phyloP scores from a whole-genome alignment of 805 yeast species.

The Myxozyma nipponensis region DNA sequence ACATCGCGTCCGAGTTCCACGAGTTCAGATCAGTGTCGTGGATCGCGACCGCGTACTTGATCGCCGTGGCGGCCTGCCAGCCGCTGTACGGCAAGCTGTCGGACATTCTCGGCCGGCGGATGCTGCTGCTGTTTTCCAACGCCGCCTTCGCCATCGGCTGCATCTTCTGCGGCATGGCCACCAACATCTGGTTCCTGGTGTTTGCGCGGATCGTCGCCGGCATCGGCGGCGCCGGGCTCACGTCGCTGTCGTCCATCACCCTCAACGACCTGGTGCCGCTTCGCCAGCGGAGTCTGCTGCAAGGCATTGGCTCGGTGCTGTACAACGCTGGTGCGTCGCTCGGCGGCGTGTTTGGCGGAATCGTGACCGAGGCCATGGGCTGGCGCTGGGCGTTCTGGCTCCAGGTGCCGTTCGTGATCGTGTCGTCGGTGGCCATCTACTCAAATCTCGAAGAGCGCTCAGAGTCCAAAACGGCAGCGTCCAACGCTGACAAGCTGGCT shows the following conservation, averaged over 20 bases:
- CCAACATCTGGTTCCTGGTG: conserved; percentile 26
- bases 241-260: conserved; percentile 61
- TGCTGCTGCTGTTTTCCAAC: conserved; percentile 44
- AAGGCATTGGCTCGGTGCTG: conserved; percentile 63
- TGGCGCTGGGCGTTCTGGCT: conserved; percentile 47
- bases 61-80: conserved; percentile 72
- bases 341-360: conserved; percentile 49
- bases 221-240: conserved; percentile 73
- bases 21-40: conserved; percentile 54
- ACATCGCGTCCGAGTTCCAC: conserved; percentile 58
- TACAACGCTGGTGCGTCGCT: conserved; percentile 62
- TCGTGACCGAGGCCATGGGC: conserved; percentile 44
- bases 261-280: conserved; percentile 65
- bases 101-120: conserved; percentile 50
- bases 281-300: conserved; percentile 64
- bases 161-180: conserved; percentile 46
- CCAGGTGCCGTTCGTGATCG: conserved; percentile 42
- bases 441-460: conserved; percentile 51
- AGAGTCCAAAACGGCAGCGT: conserved; percentile 32
- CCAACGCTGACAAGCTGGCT: conserved; percentile 36
- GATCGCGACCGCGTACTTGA: conserved; percentile 71
- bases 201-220: conserved; percentile 61
- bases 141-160: conserved; percentile 49
- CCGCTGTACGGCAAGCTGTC: conserved; percentile 71
- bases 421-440: conserved; percentile 68